phyloP scores from a whole-genome alignment of 2,329 filamentous ascomycete species.

The Metarhizium rileyi region DNA sequence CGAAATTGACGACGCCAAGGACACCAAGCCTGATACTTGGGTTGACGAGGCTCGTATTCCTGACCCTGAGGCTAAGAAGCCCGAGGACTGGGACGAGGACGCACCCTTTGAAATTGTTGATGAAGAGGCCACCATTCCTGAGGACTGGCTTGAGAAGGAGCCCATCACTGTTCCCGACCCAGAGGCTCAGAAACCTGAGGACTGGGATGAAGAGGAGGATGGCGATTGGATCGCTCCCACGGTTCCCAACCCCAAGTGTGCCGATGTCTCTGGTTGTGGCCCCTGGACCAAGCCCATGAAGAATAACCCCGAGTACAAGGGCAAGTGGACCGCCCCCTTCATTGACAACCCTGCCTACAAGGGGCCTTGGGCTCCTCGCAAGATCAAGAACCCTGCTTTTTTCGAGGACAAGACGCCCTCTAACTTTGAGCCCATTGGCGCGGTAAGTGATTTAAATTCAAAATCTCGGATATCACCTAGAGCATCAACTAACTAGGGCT shows the following conservation, averaged over 20 bases:
- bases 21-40: conserved; percentile 92
- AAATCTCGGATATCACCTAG: neutral
- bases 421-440: conserved; percentile 97
- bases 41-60: conserved; percentile 86
- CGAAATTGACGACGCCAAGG: conserved; percentile 92
- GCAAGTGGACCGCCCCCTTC: conserved; percentile 88
- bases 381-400: conserved; percentile 94
- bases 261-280: conserved; percentile 86
- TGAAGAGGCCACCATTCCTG: conserved; percentile 80
- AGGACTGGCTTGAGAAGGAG: conserved; percentile 94
- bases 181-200: conserved; percentile 93
- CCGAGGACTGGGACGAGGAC: conserved; percentile 98
- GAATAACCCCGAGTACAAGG: conserved; percentile 96
- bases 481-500: conserved; percentile 8
- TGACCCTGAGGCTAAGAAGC: conserved; percentile 90
- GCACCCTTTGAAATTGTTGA: conserved; percentile 94
- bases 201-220: conserved; percentile 99
- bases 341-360: conserved; percentile 99
- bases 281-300: conserved; percentile 86
- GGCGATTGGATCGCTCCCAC: conserved; percentile 91
- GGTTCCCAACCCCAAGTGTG: conserved; percentile 92
- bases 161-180: conserved; percentile 76
- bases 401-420: conserved; percentile 95
- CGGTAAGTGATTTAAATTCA: conserved; percentile 50
- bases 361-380: conserved; percentile 85